These are phyloP conservation scores for Mortierella claussenii DNA, from an alignment of 192 early-diverging fungal genomes.

Conservation along the genomic window DNA sequence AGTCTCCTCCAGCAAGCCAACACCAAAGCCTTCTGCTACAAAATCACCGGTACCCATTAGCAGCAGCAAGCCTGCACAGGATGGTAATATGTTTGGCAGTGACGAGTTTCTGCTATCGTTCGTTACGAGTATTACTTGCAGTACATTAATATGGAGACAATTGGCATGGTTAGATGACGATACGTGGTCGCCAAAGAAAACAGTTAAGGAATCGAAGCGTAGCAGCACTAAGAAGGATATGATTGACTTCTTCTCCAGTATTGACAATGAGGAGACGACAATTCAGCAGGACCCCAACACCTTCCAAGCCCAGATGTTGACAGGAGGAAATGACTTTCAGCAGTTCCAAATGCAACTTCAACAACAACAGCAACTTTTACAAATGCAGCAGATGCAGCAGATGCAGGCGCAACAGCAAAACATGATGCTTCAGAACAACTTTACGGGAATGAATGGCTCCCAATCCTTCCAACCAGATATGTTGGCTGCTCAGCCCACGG, in stretches of 20 bases:
- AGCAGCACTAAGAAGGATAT: slow-evolving; percentile 48
- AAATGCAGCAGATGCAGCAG: slow-evolving; percentile 50
- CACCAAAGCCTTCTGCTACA: slow-evolving; percentile 14
- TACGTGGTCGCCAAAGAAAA: slow-evolving; percentile 39
- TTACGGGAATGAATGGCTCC: slow-evolving; percentile 25
- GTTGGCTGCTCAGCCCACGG: slow-evolving; percentile 19
- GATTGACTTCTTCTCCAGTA: slow-evolving; percentile 58
- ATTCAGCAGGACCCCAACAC: slow-evolving; percentile 41
- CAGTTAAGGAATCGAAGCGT: slow-evolving; percentile 26
- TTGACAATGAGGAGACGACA: slow-evolving; percentile 55
- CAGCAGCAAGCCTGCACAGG: slow-evolving; percentile 13
- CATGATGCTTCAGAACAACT: slow-evolving; percentile 43
- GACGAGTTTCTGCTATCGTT: too few species aligned
- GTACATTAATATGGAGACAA: too few species aligned
- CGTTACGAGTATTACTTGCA: too few species aligned
- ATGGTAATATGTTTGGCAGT: too few species aligned
- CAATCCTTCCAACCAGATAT: slow-evolving; percentile 24
- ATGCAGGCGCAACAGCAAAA: slow-evolving; percentile 34
- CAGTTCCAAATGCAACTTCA: slow-evolving; percentile 49
- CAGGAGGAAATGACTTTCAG: slow-evolving; percentile 44
- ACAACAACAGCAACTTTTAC: slow-evolving; percentile 28
- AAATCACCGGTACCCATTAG: slow-evolving; percentile 14
- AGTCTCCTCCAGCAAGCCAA: slow-evolving; percentile 42
- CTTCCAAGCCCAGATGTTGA: slow-evolving; percentile 29
- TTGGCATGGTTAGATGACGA: slow-evolving; percentile 50